Conservation (phyloP, 2,329 filamentous ascomycete genomes). For the Fonsecaea multimorphosa region DNA sequence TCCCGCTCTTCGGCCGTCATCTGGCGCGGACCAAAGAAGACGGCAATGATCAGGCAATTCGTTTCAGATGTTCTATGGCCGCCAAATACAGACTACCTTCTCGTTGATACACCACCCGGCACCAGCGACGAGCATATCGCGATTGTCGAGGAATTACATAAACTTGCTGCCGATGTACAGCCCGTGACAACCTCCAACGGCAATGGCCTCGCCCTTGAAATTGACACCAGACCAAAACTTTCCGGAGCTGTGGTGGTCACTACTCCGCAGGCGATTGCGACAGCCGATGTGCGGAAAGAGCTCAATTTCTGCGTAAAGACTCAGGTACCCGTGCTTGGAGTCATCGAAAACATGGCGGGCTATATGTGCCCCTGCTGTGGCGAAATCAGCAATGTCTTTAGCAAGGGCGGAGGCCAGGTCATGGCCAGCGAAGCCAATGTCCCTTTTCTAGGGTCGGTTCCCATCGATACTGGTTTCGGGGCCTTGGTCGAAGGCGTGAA, state of each 20-base stretch:
- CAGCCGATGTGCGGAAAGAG: constrained; percentile 92
- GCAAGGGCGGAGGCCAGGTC: constrained; percentile 82
- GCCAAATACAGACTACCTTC: constrained; percentile 80
- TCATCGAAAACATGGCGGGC: constrained; percentile 89
- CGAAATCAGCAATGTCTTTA: constrained; percentile 93
- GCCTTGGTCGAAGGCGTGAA: constrained; percentile 73
- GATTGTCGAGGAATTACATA: constrained; percentile 81
- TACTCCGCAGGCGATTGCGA: constrained; percentile 91
- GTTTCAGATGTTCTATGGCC: constrained; percentile 88
- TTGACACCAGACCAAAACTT: constrained; percentile 62
- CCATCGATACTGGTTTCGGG: constrained; percentile 92
- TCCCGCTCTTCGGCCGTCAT: constrained; percentile 89
- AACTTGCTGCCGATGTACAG: constrained; percentile 44
- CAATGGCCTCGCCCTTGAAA: constrained; percentile 37
- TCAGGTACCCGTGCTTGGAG: constrained; percentile 77
- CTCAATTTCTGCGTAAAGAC: constrained; percentile 92
- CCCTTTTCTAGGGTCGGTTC: constrained; percentile 82
- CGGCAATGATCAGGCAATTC: constrained; percentile 97
- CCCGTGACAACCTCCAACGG: constrained; percentile 35
- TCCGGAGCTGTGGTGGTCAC: constrained; percentile 93
- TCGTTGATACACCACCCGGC: constrained; percentile 95
- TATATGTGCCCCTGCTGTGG: constrained; percentile 65
- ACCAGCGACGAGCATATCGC: constrained; percentile 98
- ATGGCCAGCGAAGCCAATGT: constrained; percentile 90
- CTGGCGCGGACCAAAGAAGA: constrained; percentile 98